Base-by-base conservation (phyloP, 176 grass and related monocot genomes). In the Pharus latifolius region DNA sequence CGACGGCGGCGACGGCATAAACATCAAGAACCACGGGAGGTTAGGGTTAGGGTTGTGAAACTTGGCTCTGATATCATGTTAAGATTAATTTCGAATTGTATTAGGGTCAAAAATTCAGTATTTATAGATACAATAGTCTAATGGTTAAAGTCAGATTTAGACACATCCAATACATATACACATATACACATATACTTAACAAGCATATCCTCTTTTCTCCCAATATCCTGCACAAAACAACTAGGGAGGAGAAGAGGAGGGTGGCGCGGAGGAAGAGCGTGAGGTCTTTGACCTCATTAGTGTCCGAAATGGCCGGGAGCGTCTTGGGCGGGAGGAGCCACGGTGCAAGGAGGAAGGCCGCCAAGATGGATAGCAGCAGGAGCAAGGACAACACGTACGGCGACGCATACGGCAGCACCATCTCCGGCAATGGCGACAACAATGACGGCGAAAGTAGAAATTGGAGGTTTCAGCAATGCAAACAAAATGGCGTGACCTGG, bases 261-360 rank as follows among this genome's bases (percentile, higher is more conserved):
- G 86, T 91, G 40, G 95, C 90, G 67, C 95, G 95, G 58, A 90
- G 95, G 87, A 99, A 99, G 51, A 94, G 95, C 0, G 95, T 90
- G 27, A 99, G 95, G 87, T 94, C 95, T 6, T 89, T 82, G 6
- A 83, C 69, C 81, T 99, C 95, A 81, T 99, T 87, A 34, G 90
- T 76, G 79, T 92, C 83, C 9, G 94, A 86, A 67, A 97, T 93
- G 66, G 80, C 49, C 10, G 94, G 94, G 66, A 97, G 83, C 55
- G 89, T 90, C 69, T 57, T 67, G 28, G 94, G 89, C 1, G 76
- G 56, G 30, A 93, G 76, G 44, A 97, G 85, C 24, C 94, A 84
- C 18, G 89, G 89, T 0, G 31, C 89, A 17, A 97, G 75, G 51
- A 90, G 32, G 81, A 93, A 92, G 17, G 93, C 77, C 11, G 81